Conservation (phyloP, 2,329 filamentous ascomycete genomes). For the Ophiosphaerella narmari region DNA sequence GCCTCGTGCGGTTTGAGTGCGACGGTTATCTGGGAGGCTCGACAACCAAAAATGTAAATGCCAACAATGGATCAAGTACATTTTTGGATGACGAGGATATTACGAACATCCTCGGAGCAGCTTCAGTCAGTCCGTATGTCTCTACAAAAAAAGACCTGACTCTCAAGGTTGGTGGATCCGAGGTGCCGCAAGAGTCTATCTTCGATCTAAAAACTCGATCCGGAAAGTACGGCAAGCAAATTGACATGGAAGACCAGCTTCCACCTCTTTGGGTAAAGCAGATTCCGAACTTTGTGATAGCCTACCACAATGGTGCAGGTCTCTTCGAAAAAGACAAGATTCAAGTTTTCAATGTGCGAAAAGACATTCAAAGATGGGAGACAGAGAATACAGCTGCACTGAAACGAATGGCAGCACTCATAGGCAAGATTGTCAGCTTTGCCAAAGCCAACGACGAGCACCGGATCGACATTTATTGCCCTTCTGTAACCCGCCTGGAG, state of each 20-base stretch:
- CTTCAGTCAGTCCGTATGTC: conserved; percentile 7
- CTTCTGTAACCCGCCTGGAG: conserved; percentile 39
- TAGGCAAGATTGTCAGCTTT: conserved; percentile 37
- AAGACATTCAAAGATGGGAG: conserved; percentile 51
- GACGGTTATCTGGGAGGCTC: conserved; percentile 58
- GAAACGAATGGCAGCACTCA: conserved; percentile 28
- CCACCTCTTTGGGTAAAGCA: conserved; percentile 57
- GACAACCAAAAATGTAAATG: neutral
- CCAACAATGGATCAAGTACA: neutral
- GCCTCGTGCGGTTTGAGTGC: conserved; percentile 61
- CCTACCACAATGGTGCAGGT: conserved; percentile 52
- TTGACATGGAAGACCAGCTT: conserved; percentile 49
- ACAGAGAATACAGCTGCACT: conserved; percentile 39
- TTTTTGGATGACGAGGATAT: conserved; percentile 5
- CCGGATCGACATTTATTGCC: conserved; percentile 42
- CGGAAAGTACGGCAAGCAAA: conserved; percentile 30
- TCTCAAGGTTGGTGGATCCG: conserved; percentile 23
- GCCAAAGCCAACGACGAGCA: conserved; percentile 18
- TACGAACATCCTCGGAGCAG: conserved; percentile 11
- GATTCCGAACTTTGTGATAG: conserved; percentile 57
- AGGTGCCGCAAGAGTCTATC: conserved; percentile 51
- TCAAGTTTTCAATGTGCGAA: conserved; percentile 42
- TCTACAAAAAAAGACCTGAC: conserved; percentile 11
- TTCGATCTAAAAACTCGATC: conserved; percentile 61
- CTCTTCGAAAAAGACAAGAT: conserved; percentile 49